These are phyloP conservation scores for Phragmites australis DNA, from an alignment of 176 grass and related monocot genomes.

Conservation along the genomic window DNA sequence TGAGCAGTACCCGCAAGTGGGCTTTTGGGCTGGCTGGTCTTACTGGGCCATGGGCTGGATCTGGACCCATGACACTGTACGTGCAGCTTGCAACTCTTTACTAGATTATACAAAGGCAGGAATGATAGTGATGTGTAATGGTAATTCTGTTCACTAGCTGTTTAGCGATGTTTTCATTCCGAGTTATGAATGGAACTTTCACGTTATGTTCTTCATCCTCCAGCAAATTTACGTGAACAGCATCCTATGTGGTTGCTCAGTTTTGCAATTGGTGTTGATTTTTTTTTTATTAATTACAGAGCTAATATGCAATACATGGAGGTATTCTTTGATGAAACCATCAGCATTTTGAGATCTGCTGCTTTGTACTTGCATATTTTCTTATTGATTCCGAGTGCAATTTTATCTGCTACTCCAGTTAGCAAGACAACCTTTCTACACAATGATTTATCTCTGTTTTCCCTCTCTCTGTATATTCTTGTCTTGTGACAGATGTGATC, in stretches of 20 bases:
- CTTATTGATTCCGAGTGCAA: neutral
- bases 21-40: too few species aligned
- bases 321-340: neutral
- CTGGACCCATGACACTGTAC: too few species aligned
- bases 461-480: slow-evolving; percentile 13
- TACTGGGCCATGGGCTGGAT: too few species aligned
- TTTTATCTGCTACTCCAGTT: slow-evolving; percentile 36
- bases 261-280: too few species aligned
- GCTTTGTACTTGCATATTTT: neutral
- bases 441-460: slow-evolving; percentile 5
- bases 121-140: neutral
- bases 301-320: too few species aligned
- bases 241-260: too few species aligned
- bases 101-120: neutral
- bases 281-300: too few species aligned
- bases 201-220: neutral
- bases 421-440: slow-evolving; percentile 7
- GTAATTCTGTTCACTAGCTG: neutral
- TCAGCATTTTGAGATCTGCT: neutral
- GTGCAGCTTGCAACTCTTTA: slow-evolving; percentile 18
- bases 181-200: neutral
- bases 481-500: slow-evolving; percentile 36
- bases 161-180: neutral
- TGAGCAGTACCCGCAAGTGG: too few species aligned
- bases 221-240: neutral